Evolutionary conservation across 164 flowering plant genomes (phyloP).

Genomic region (Chloranthus sessilifolius): DNA sequence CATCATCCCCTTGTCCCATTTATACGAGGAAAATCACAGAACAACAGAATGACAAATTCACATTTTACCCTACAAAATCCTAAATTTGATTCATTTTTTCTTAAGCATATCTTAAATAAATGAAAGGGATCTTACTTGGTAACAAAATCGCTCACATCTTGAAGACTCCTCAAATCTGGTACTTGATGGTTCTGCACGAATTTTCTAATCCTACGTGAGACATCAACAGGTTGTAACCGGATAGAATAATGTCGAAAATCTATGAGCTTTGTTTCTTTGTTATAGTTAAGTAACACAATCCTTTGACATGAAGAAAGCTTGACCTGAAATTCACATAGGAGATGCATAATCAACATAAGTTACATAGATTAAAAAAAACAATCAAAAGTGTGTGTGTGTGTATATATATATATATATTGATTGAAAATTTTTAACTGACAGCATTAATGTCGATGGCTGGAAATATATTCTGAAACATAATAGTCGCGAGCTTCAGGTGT

Average conservation of each 20-base stretch:
- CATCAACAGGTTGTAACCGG: conserved; percentile 91
- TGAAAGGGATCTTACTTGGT: conserved; percentile 58
- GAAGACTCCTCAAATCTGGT: conserved; percentile 82
- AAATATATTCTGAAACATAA: conserved; percentile 91
- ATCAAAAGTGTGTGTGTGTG: background rate
- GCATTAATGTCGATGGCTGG: conserved; percentile 91
- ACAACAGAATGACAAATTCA: background rate
- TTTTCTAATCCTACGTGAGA: conserved; percentile 73
- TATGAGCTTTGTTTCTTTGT: conserved; percentile 83
- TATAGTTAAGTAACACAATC: conserved; percentile 79
- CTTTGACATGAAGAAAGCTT: conserved; percentile 88
- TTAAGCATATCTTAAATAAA: background rate
- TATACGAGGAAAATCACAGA: background rate
- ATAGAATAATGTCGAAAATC: conserved; percentile 95
- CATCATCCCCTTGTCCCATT: background rate
- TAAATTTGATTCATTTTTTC: background rate
- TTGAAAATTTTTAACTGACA: conserved; percentile 36
- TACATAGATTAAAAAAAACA: background rate
- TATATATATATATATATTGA: background rate
- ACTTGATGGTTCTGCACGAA: conserved; percentile 91
- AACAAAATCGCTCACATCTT: conserved; percentile 88
- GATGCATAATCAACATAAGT: background rate
- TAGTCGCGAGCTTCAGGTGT: conserved; percentile 77
- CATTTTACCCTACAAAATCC: background rate
- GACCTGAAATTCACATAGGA: conserved; percentile 40